Percentiles rank a stretch among this genome's conserved stretches.
Evolutionary conservation across 1,284 basidiomycete genomes (phyloP).

Genomic region (Stygiomarasmius scandens): DNA sequence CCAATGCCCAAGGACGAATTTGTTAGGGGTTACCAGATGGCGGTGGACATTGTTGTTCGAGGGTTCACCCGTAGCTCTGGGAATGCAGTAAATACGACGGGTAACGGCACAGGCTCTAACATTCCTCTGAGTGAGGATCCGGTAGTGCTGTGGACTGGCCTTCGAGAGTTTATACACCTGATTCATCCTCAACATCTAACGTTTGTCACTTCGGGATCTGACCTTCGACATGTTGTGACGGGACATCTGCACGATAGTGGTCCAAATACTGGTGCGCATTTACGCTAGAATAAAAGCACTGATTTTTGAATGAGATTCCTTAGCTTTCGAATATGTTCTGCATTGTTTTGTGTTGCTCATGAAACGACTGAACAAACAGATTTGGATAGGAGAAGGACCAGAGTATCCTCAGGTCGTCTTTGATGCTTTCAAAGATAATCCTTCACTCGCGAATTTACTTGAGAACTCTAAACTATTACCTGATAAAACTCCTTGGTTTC

Average conservation of each 20-base stretch:
- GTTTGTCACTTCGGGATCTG: conserved; percentile 35
- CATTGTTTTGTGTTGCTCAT: conserved; percentile 58
- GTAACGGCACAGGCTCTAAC: background rate
- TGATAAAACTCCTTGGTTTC: conserved; percentile 44
- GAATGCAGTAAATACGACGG: background rate
- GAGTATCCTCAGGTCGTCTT: conserved; percentile 78
- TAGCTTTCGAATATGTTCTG: conserved; percentile 71
- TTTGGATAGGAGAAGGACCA: conserved; percentile 70
- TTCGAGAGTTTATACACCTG: conserved; percentile 50
- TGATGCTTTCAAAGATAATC: conserved; percentile 82
- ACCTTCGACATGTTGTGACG: conserved; percentile 55
- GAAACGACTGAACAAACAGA: conserved; percentile 49
- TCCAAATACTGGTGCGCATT: conserved; percentile 47
- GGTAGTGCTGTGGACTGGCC: conserved; percentile 57
- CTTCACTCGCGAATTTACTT: conserved; percentile 57
- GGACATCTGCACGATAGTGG: conserved; percentile 66
- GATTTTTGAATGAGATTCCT: background rate
- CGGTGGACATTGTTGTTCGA: conserved; percentile 40
- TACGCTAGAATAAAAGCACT: background rate
- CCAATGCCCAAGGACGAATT: conserved; percentile 55
- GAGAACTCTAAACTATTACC: conserved; percentile 35
- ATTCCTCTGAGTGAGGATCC: conserved; percentile 3
- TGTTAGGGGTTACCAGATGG: conserved; percentile 43
- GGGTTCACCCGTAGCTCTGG: conserved; percentile 17
- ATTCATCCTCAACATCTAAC: conserved; percentile 52